Evolutionary conservation across 768 basidiomycete species (phyloP).

Genomic region (Termitomyces sp.): DNA sequence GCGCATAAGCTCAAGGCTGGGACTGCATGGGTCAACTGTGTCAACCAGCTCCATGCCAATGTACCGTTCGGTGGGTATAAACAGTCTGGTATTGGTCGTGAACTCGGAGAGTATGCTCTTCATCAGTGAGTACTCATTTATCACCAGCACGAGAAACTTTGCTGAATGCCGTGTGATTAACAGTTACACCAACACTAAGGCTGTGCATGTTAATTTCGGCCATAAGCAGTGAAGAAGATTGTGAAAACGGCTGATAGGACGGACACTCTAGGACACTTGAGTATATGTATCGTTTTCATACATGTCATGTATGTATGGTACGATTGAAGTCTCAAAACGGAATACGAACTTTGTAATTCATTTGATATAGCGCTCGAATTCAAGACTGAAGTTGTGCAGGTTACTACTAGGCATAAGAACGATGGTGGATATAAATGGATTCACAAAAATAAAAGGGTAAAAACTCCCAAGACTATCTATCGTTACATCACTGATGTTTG

Average conservation of each 20-base stretch:
- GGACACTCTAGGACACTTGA: neutral
- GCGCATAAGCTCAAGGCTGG: conserved; percentile 80
- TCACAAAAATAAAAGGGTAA: no score
- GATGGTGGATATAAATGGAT: no score
- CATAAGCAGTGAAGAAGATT: conserved; percentile 19
- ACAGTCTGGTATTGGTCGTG: conserved; percentile 77
- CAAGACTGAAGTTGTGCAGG: no score
- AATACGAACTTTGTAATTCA: neutral
- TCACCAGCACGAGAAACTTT: neutral
- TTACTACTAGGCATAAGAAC: no score
- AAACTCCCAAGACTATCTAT: no score
- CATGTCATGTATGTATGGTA: neutral
- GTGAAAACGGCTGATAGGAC: no score
- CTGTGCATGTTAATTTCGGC: conserved; percentile 62
- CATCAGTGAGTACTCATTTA: conserved; percentile 38
- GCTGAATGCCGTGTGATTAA: neutral
- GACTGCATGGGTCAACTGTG: conserved; percentile 68
- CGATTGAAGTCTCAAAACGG: neutral
- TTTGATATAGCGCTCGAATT: no score
- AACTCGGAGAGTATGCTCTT: conserved; percentile 76
- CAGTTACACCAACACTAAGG: conserved; percentile 68
- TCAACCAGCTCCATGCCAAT: conserved; percentile 45
- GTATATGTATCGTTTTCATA: neutral
- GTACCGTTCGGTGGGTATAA: conserved; percentile 88
- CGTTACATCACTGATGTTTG: no score